Conservation (phyloP, 352 stramenopile species). For the Saprolegnia parasitica region DNA sequence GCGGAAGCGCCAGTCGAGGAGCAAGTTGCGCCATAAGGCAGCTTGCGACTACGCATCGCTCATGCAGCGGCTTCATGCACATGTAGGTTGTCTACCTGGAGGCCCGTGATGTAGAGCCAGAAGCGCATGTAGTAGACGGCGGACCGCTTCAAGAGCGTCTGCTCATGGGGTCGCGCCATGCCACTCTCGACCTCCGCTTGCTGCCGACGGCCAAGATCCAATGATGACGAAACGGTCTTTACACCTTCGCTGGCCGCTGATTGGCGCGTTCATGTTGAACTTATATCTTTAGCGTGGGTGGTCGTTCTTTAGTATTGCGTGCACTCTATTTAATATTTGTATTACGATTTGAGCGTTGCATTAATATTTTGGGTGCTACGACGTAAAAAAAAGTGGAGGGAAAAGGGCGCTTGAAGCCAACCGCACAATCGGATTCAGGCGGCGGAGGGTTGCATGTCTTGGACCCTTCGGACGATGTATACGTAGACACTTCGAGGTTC, state of each 20-base stretch:
- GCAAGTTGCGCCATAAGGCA: slow-evolving; percentile 29
- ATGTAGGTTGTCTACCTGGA: slow-evolving; percentile 59
- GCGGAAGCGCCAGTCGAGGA: slow-evolving; percentile 25
- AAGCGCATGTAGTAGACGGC: slow-evolving; percentile 40
- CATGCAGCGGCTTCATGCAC: slow-evolving; percentile 18
- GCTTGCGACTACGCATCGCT: slow-evolving; percentile 32
- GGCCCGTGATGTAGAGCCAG: slow-evolving; percentile 70
- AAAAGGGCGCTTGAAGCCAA: too few species aligned
- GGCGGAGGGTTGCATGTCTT: too few species aligned
- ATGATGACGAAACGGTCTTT: slow-evolving; percentile 8
- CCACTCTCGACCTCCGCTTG: neutral
- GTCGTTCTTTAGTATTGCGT: too few species aligned
- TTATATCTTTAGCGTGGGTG: neutral
- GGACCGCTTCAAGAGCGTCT: slow-evolving; percentile 16
- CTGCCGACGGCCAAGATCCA: neutral
- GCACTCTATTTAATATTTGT: too few species aligned
- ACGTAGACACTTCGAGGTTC: too few species aligned
- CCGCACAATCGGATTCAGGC: too few species aligned
- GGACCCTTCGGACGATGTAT: too few species aligned
- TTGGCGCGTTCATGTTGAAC: neutral
- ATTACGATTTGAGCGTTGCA: too few species aligned
- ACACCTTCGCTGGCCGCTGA: neutral
- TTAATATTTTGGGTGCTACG: too few species aligned
- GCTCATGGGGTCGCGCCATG: slow-evolving; percentile 5
- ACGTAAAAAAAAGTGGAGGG: too few species aligned